These are phyloP conservation scores for Grammothele lineata DNA, from an alignment of 768 basidiomycete genomes.

Conservation along the genomic window DNA sequence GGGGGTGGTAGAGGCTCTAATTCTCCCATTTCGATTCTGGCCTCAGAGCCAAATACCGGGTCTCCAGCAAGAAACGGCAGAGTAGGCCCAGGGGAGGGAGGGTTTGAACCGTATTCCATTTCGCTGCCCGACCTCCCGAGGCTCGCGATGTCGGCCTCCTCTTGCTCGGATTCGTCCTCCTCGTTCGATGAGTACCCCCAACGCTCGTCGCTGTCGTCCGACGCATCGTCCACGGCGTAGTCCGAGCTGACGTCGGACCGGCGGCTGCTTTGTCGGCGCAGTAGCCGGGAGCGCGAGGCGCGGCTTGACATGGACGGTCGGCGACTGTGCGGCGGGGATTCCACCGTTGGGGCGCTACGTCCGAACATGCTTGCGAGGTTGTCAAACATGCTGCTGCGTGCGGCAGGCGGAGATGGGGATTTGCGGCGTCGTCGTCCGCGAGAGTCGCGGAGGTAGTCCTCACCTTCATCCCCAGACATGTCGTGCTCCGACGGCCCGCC, in stretches of 20 bases:
- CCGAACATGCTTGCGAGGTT: constrained; percentile 69
- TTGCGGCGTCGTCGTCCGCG: constrained; percentile 11
- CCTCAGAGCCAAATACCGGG: constrained; percentile 79
- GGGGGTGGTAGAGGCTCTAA: constrained; percentile 64
- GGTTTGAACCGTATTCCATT: constrained; percentile 68
- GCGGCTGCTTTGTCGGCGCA: constrained; percentile 45
- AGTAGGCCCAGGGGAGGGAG: constrained; percentile 54
- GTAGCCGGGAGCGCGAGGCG: constrained; percentile 42
- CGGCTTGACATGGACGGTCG: constrained; percentile 55
- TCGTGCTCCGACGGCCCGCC: constrained; percentile 12
- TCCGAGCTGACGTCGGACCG: constrained; percentile 59
- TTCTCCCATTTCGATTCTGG: constrained; percentile 78
- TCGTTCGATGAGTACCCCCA: constrained; percentile 94
- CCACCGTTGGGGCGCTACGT: constrained; percentile 32
- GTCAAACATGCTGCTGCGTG: constrained; percentile 49
- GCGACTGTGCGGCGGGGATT: constrained; percentile 38
- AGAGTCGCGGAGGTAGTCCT: constrained; percentile 11
- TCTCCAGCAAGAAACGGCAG: constrained; percentile 72
- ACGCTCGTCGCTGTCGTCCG: constrained; percentile 56
- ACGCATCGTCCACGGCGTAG: constrained; percentile 45
- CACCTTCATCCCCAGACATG: constrained; percentile 29
- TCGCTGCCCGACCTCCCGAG: constrained; percentile 44
- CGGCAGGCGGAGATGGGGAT: constrained; percentile 17
- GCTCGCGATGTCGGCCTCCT: constrained; percentile 37
- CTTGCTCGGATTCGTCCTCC: constrained; percentile 52